Conservation (phyloP, 2,329 filamentous ascomycete species). For the Neoascochyta sp. region DNA sequence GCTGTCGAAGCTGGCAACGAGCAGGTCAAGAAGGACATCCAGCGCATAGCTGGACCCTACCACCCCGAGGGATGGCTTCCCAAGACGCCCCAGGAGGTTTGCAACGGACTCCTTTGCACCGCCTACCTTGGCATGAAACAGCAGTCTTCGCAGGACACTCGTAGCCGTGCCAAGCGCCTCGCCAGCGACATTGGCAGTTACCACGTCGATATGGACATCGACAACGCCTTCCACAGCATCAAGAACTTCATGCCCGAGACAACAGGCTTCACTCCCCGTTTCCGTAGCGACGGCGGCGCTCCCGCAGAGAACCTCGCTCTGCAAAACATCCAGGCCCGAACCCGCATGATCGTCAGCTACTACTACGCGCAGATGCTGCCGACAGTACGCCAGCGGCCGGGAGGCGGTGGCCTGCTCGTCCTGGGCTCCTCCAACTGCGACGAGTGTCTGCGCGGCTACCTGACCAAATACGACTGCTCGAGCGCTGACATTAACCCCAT, state of each 20-base stretch:
- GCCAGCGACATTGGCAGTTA: conserved; percentile 62
- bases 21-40: conserved; percentile 54
- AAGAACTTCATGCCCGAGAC: conserved; percentile 57
- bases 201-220: conserved; percentile 67
- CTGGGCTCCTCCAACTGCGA: conserved; percentile 64
- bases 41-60: conserved; percentile 50
- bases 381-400: conserved; percentile 54
- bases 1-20: conserved; percentile 51
- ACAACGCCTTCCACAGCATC: conserved; percentile 60
- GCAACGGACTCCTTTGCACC: conserved; percentile 56
- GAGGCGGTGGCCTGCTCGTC: conserved; percentile 59
- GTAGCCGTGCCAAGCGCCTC: conserved; percentile 62
- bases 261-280: conserved; percentile 58
- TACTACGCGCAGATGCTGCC: conserved; percentile 62
- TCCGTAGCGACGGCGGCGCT: conserved; percentile 62
- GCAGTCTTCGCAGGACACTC: conserved; percentile 30
- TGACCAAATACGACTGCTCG: conserved; percentile 68
- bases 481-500: conserved; percentile 55
- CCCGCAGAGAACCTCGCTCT: conserved; percentile 60
- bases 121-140: conserved; percentile 26
- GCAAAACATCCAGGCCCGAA: conserved; percentile 64
- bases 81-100: conserved; percentile 58
- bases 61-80: conserved; percentile 50
- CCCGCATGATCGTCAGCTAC: conserved; percentile 64
- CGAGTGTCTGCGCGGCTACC: conserved; percentile 49